A percentile compares a stretch with the other conserved stretches of the same genome.
Conservation (phyloP, 495 filamentous ascomycete species). For the Corynascus novoguineensis region DNA sequence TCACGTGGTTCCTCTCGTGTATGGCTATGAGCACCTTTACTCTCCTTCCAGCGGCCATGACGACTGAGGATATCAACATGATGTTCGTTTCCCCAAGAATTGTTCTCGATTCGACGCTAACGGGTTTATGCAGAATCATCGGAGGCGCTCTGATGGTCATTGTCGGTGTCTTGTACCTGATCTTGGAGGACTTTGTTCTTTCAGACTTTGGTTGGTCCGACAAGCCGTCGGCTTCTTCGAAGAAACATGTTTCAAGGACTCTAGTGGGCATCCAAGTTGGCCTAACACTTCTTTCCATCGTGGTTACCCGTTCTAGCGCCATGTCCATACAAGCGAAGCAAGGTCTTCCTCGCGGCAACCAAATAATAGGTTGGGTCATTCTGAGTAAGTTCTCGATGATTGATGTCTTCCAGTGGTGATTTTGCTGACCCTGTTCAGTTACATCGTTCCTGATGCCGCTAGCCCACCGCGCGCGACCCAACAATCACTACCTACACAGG, state of each 20-base stretch:
- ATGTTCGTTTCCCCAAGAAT: slow-evolving; percentile 55
- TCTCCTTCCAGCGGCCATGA: slow-evolving; percentile 77
- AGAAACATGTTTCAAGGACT: slow-evolving; percentile 32
- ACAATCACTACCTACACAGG: slow-evolving; percentile 84
- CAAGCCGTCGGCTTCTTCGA: slow-evolving; percentile 23
- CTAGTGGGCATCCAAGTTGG: slow-evolving; percentile 57
- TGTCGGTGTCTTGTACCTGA: slow-evolving; percentile 72
- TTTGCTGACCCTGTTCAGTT: slow-evolving; percentile 41
- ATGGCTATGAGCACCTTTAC: slow-evolving; percentile 86
- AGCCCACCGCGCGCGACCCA: slow-evolving; percentile 72
- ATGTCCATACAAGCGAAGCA: slow-evolving; percentile 76
- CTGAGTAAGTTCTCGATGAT: slow-evolving; percentile 53
- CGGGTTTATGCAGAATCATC: slow-evolving; percentile 49
- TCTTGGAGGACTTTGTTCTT: slow-evolving; percentile 70
- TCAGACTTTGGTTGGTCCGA: slow-evolving; percentile 35
- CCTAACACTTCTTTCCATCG: slow-evolving; percentile 74
- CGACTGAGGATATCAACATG: slow-evolving; percentile 67
- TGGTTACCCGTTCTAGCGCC: slow-evolving; percentile 79
- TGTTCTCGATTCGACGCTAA: slow-evolving; percentile 26
- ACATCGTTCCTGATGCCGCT: slow-evolving; percentile 75
- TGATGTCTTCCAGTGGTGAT: no score
- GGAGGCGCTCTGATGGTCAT: slow-evolving; percentile 75
- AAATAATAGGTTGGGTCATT: slow-evolving; percentile 79
- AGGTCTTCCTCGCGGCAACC: slow-evolving; percentile 86
- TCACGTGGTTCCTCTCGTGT: slow-evolving; percentile 73